Conservation (phyloP, 2,329 filamentous ascomycete species). For the Aspergillus melleus region DNA sequence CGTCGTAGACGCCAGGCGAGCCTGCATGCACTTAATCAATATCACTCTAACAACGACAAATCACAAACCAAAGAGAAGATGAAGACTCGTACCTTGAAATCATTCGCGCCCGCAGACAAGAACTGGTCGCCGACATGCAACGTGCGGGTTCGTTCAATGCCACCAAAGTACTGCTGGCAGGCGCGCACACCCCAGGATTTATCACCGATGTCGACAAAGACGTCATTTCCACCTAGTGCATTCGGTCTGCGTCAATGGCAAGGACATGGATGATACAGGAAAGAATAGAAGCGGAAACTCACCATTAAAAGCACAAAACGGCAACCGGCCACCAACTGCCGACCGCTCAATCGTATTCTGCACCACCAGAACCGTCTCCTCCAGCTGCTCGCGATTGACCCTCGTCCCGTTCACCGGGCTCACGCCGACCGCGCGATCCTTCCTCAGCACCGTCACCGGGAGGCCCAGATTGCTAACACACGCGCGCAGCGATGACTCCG, state of each 20-base stretch:
- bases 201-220: slow-evolving; percentile 98
- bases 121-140: slow-evolving; percentile 97
- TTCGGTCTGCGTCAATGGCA: not conserved
- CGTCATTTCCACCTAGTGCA: slow-evolving; percentile 73
- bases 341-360: slow-evolving; percentile 89
- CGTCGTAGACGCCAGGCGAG: slow-evolving; percentile 85
- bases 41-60: too few species aligned
- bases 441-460: slow-evolving; percentile 77
- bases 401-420: slow-evolving; percentile 64
- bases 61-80: too few species aligned
- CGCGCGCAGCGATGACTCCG: slow-evolving; percentile 78
- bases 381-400: slow-evolving; percentile 83
- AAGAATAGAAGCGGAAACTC: slow-evolving; percentile 4
- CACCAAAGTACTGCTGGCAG: slow-evolving; percentile 87
- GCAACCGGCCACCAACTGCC: slow-evolving; percentile 65
- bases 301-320: slow-evolving; percentile 97
- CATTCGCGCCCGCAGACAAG: slow-evolving; percentile 89
- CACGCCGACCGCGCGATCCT: slow-evolving; percentile 82
- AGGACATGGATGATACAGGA: not conserved
- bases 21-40: slow-evolving; percentile 41
- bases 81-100: slow-evolving; percentile 98
- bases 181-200: slow-evolving; percentile 94
- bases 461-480: slow-evolving; percentile 78
- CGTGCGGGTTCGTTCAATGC: slow-evolving; percentile 72
- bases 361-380: slow-evolving; percentile 92